Base-by-base conservation (phyloP, 2,329 filamentous ascomycete genomes). In the Scorias spongiosa region DNA sequence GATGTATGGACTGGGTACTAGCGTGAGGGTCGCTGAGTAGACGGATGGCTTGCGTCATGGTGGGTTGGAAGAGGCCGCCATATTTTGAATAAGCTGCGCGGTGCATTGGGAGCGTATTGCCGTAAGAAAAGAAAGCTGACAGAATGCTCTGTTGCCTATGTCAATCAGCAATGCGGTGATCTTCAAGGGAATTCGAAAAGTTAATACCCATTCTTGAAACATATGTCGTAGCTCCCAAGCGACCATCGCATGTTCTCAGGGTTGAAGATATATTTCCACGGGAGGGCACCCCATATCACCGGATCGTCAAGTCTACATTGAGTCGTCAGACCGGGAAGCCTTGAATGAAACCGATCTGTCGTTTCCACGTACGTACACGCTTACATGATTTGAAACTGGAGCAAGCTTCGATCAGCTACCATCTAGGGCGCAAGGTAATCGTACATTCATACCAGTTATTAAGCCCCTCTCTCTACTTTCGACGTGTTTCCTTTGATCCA, bases 161-260 rank as follows among this genome's bases (percentile, higher is more conserved):
- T 30, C 15, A 45, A 46, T 57, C 37, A 57, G n/a, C 26, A 29
- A 20, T 11, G 8, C 12, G 2, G 38, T 29, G 5, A 36, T 15
- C 26, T 10, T 18, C 17, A 41, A 32, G 44, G 43, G 36, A 30
- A 45, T 42, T 7, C n/a, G n/a, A n/a, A n/a, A 36, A 20, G 29
- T 44, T 29, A 36, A 48, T 66, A 91, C 85, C 77, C 80, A 59
- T 85, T 89, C 56, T 80, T 81, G 63, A 93, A 98, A 66, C 88
- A 95, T 47, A 98, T 88, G 63, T 98, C 91, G 61, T 95, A 85
- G 55, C 87, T 93, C 18, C 85, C 91, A 44, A 98, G 74, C 9
- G 81, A 78, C 86, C 88, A 96, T 60, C 91, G 78, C 56, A 87
- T 72, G 58, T 88, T 91, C 44, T 74, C 70, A 15, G 83, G 76